Percentiles rank a stretch among this genome's conserved stretches.
Conservation (phyloP, 306 rosid genomes). For the Medicago arabica region DNA sequence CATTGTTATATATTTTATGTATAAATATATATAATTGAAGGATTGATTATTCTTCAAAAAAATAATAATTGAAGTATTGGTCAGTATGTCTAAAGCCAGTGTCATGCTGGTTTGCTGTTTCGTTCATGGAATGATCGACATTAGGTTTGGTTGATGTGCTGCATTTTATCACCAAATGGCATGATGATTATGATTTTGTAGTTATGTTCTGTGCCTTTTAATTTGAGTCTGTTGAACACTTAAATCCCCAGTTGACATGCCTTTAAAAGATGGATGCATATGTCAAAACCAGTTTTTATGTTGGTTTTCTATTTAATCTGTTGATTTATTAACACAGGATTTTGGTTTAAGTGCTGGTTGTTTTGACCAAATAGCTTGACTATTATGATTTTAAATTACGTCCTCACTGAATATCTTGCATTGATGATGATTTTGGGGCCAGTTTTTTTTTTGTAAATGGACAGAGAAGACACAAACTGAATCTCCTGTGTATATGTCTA, state of each 20-base stretch:
- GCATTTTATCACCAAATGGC: constrained; percentile 19
- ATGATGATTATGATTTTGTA: constrained; percentile 18
- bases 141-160: constrained; percentile 20
- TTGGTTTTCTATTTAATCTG: constrained; percentile 29
- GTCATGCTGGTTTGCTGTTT: constrained; percentile 17
- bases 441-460: background rate
- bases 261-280: constrained; percentile 6
- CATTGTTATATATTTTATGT: background rate
- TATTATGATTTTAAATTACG: constrained; percentile 33
- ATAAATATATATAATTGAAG: background rate
- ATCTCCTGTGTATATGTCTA: constrained; percentile 22
- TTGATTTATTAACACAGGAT: background rate
- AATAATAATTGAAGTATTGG: background rate
- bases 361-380: constrained; percentile 5
- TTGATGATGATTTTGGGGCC: constrained; percentile 3
- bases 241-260: background rate
- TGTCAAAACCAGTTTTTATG: constrained; percentile 24
- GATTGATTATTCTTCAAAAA: background rate
- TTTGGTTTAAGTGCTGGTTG: constrained; percentile 29
- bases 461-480: constrained; percentile 31
- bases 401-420: constrained; percentile 24
- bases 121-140: constrained; percentile 12
- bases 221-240: constrained; percentile 17
- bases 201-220: constrained; percentile 19
- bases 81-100: constrained; percentile 2